These are phyloP conservation scores for Phytopythium mirpurense DNA, from an alignment of 352 stramenopile genomes.

Conservation along the genomic window DNA sequence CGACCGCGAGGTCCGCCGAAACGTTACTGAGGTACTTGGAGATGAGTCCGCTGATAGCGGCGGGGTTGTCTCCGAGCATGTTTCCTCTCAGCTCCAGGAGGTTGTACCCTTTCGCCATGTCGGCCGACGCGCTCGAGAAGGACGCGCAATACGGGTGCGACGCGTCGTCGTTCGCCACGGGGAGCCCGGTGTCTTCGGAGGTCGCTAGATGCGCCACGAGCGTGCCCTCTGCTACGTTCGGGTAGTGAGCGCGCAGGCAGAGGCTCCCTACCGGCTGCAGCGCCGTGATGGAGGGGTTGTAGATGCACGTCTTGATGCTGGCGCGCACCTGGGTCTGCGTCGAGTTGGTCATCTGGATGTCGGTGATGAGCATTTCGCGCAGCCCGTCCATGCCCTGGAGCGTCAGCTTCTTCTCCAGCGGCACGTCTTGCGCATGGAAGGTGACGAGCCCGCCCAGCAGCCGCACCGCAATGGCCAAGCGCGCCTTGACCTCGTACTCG, in stretches of 20 bases:
- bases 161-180: constrained; percentile 30
- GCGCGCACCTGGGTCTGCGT: constrained; percentile 52
- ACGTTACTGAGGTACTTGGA: constrained; percentile 68
- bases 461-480: constrained; percentile 44
- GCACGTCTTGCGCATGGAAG: constrained; percentile 36
- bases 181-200: constrained; percentile 26
- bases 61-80: constrained; percentile 56
- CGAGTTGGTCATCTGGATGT: constrained; percentile 58
- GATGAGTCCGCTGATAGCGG: constrained; percentile 70
- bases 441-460: constrained; percentile 45
- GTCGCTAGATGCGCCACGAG: constrained; percentile 57
- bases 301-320: constrained; percentile 75
- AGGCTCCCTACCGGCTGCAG: constrained; percentile 58
- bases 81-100: constrained; percentile 57
- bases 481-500: constrained; percentile 43
- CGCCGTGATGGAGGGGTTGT: constrained; percentile 71
- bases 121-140: constrained; percentile 10
- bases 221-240: constrained; percentile 24
- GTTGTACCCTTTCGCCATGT: constrained; percentile 58
- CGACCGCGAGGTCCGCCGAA: constrained; percentile 46
- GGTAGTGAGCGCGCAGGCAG: constrained; percentile 60
- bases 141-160: constrained; percentile 58
- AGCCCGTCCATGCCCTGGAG: constrained; percentile 64
- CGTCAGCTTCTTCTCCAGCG: constrained; percentile 47
- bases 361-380: constrained; percentile 51